Base-by-base conservation (phyloP, 768 basidiomycete species). In the Sporobolomyces pararoseus region DNA sequence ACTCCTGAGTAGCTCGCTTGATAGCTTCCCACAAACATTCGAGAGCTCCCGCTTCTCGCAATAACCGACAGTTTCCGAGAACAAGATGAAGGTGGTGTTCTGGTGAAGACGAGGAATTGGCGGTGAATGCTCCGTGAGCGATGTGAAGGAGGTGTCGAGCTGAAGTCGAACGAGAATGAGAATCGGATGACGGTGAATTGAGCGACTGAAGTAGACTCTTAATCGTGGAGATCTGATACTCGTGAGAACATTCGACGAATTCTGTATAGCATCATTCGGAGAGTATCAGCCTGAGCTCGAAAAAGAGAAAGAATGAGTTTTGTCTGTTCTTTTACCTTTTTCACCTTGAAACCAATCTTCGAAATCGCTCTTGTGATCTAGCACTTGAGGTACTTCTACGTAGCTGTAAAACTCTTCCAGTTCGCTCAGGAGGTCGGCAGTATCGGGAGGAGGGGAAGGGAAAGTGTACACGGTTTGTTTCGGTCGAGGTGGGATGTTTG, bases 371-470 rank as follows among this genome's bases (percentile, higher is more conserved):
- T 65, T 65, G 73, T 68, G 63, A 72, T 64, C 70, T 47, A 71
- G 86, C 27, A 92, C 88, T 78, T 93, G 90, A 0, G 89, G 86
- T 85, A 92, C 90, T 82, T 97, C 95, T 70, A 91, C 87, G 80
- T 96, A 99, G 27, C 91, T 91, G 80, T 95, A 98, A 81, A 98
- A 97, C 80, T 99, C 96, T 67, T 97, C 90, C 46, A 99, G 87
- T 79, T 99, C 96, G 76, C 89, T 89, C 84, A 95, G 88, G 25
- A 97, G 87, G 7, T 90, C 93, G 80, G 96, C 91, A 77, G 95
- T 93, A 79, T 98, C 94, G 44, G 74, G 70, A 1, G 74, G 74
- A 0, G 74, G 74, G 1, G 68, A 65, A 19, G 74, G 74, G 68
- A 72, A 75, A 13, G 74, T 75, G 71, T 72, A 75, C 44, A 72